Evolutionary conservation across 129 eudicot species (phyloP).

Genomic region (Helianthus annuus): DNA sequence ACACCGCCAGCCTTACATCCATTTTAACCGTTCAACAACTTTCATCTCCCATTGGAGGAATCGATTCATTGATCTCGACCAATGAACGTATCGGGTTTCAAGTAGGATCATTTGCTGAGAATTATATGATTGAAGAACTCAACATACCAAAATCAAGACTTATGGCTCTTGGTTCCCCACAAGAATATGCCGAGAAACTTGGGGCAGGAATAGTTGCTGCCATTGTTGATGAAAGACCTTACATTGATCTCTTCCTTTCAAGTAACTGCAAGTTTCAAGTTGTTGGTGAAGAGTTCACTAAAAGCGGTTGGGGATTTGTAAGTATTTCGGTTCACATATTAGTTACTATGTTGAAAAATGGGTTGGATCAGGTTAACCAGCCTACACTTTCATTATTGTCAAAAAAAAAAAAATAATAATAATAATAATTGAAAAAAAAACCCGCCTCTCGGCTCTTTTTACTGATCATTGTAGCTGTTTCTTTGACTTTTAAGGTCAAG

Average conservation of each 20-base stretch:
- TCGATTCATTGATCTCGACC: slow-evolving; percentile 62
- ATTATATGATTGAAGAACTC: slow-evolving; percentile 68
- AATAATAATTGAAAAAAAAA: too few relatives aligned
- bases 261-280: slow-evolving; percentile 59
- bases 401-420: not conserved
- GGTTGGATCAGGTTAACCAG: not conserved
- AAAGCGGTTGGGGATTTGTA: slow-evolving; percentile 93
- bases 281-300: slow-evolving; percentile 81
- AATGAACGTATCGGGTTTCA: slow-evolving; percentile 70
- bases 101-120: slow-evolving; percentile 82
- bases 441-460: too few relatives aligned
- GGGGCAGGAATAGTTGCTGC: slow-evolving; percentile 69
- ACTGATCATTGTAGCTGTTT: too few relatives aligned
- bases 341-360: not conserved
- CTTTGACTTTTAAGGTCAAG: too few relatives aligned
- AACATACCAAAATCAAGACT: slow-evolving; percentile 74
- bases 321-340: slow-evolving; percentile 40
- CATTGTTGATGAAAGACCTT: slow-evolving; percentile 83
- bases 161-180: slow-evolving; percentile 68
- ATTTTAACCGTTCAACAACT: slow-evolving; percentile 89
- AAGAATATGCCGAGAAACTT: slow-evolving; percentile 78
- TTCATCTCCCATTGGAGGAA: slow-evolving; percentile 71
- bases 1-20: slow-evolving; percentile 94
- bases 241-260: slow-evolving; percentile 72
- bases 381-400: not conserved